Base-by-base conservation (phyloP, 78 protist genomes). In the Creolimax fragrantissima region DNA sequence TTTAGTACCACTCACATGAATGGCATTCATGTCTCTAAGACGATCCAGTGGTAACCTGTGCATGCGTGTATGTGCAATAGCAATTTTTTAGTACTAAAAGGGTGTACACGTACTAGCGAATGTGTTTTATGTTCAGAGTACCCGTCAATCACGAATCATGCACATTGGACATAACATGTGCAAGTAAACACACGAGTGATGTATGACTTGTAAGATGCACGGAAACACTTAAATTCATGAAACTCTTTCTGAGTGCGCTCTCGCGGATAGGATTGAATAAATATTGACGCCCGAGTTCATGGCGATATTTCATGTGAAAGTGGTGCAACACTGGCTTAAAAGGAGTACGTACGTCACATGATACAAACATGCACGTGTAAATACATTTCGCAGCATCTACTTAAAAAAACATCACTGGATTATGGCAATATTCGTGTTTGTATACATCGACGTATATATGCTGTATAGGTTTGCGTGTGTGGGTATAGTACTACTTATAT, bases 1-100 rank as follows among this genome's bases (percentile, higher is more conserved):
- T 43, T 95, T 95, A 2, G 97, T 95, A 17, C 97, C 97, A 5
- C 96, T 95, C 39, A 95, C 90, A 85, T 95, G 97, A 24, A 95
- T 91, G 41, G 81, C 3, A 5, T 90, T 4, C 32, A 90, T 3
- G 4, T 36, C 2, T 39, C 35, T 41, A 3, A 88, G 91, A 32
- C 24, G 11, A 17, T 58, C 74, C 39, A 24, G 39, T 2, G 74
- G 1, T 32, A 58, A 24, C 11, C 74, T 58, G 74, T 11, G 74
- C 74, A 47, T 47, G 74, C 11, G 11, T 47, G 11, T 47, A 47
- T 47, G 74, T 47, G 11, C 7, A 24, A 47, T 24, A 24, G 74
- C 74, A 47, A 7, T 11, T 24, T 47, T 24, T 47, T 24, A 7
- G 11, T 47, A 47, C 11, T 24, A 24, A 47, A 47, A 24, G 11